These are phyloP conservation scores for Lolium rigidum DNA, from an alignment of 176 grass and related monocot species.

Conservation along the genomic window DNA sequence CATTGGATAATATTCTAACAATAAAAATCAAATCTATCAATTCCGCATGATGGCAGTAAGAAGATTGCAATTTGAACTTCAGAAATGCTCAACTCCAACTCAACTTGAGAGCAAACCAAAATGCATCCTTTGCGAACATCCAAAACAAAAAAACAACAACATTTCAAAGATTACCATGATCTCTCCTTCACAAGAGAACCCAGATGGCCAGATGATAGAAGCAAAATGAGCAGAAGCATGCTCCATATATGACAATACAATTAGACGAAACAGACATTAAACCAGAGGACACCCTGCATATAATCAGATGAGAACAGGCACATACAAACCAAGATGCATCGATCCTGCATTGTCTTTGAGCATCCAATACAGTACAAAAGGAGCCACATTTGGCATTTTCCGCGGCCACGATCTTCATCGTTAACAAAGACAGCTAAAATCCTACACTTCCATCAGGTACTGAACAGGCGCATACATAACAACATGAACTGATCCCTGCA, in stretches of 20 bases:
- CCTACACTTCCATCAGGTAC: slow-evolving; percentile 31
- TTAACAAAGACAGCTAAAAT: background rate
- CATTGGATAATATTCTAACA: background rate
- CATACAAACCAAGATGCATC: background rate
- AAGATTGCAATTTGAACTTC: background rate
- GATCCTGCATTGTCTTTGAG: slow-evolving; percentile 24
- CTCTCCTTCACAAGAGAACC: background rate
- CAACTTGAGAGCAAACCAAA: background rate
- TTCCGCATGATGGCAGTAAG: background rate
- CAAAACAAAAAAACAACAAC: background rate
- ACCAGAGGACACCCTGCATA: background rate
- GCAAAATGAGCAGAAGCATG: background rate
- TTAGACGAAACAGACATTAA: background rate
- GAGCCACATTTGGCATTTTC: slow-evolving; percentile 35
- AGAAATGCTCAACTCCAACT: background rate
- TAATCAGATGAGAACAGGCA: background rate
- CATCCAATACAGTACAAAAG: slow-evolving; percentile 38
- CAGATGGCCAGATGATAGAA: background rate
- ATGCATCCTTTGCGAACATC: background rate
- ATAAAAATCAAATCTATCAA: background rate
- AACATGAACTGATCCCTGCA: slow-evolving; percentile 15
- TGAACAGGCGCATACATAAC: background rate
- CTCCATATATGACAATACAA: background rate
- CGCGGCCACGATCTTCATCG: background rate
- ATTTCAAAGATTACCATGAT: background rate